These are phyloP conservation scores for Nosema muscidifuracis DNA, from an alignment of 371 early-diverging fungal genomes.

Conservation along the genomic window DNA sequence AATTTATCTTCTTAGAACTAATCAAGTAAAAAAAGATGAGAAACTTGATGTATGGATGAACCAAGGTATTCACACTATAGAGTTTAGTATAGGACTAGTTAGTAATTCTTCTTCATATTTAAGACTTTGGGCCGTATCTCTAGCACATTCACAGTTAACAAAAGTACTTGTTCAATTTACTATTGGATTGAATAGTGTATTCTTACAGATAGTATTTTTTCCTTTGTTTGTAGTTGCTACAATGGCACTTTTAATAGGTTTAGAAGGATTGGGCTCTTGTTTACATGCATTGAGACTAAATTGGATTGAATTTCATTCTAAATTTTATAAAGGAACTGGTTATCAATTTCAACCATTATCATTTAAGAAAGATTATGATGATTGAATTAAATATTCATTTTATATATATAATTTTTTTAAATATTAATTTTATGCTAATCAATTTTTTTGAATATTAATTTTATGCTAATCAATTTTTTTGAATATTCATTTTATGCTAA, in stretches of 20 bases:
- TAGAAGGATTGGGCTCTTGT: constrained; percentile 96
- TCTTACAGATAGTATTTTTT: constrained; percentile 71
- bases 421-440: too few species aligned
- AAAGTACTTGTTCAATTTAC: constrained; percentile 93
- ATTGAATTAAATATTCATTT: constrained; percentile 18
- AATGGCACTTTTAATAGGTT: constrained; percentile 74
- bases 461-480: too few species aligned
- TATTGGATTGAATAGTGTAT: constrained; percentile 67
- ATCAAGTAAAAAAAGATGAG: constrained; percentile 31
- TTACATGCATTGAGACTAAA: constrained; percentile 95
- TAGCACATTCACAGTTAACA: constrained; percentile 96
- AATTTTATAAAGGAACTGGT: constrained; percentile 84
- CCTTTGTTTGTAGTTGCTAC: constrained; percentile 66
- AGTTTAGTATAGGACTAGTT: constrained; percentile 91
- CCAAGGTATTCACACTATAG: constrained; percentile 94
- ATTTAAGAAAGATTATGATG: constrained; percentile 49
- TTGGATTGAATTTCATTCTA: constrained; percentile 98
- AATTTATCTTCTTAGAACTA: constrained; percentile 65
- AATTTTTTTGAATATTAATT: too few species aligned
- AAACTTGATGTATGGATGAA: constrained; percentile 66
- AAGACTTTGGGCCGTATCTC: constrained; percentile 95
- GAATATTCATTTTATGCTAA: too few species aligned
- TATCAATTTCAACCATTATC: constrained; percentile 72
- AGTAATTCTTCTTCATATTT: constrained; percentile 98
- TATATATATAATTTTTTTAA: too few species aligned